phyloP scores from a whole-genome alignment of 352 stramenopile species.

The Globisporangium middletonii region DNA sequence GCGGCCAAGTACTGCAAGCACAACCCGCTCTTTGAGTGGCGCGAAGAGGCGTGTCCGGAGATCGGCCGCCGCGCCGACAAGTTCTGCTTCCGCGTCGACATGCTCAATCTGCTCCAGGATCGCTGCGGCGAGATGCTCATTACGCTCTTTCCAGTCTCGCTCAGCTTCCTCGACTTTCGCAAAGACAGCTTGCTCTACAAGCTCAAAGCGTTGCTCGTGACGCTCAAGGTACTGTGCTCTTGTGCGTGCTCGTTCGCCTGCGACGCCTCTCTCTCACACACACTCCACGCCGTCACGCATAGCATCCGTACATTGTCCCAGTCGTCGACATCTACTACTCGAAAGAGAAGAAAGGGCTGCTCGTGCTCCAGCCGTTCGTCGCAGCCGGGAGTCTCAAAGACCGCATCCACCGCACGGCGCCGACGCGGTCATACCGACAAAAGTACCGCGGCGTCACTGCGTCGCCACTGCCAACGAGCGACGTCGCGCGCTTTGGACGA shows the following conservation, averaged over 20 bases:
- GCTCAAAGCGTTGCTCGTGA: slow-evolving; percentile 72
- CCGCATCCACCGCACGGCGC: slow-evolving; percentile 41
- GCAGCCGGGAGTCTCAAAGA: slow-evolving; percentile 53
- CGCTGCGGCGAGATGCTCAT: slow-evolving; percentile 51
- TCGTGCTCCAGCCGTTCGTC: slow-evolving; percentile 65
- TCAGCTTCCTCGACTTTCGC: slow-evolving; percentile 55
- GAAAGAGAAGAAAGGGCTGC: slow-evolving; percentile 53
- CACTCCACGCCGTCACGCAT: background rate
- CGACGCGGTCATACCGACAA: slow-evolving; percentile 30
- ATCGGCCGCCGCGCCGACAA: slow-evolving; percentile 60
- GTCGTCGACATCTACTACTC: slow-evolving; percentile 63
- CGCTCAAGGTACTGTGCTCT: slow-evolving; percentile 37
- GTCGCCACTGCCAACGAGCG: slow-evolving; percentile 27
- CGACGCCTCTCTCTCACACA: background rate
- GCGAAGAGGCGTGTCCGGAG: slow-evolving; percentile 51
- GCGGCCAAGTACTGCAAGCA: slow-evolving; percentile 68
- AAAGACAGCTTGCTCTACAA: slow-evolving; percentile 58
- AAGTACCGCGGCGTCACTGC: slow-evolving; percentile 49
- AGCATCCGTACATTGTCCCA: slow-evolving; percentile 70
- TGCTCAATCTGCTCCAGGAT: slow-evolving; percentile 59
- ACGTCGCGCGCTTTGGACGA: slow-evolving; percentile 50
- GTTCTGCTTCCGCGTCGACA: slow-evolving; percentile 64
- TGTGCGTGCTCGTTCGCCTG: background rate
- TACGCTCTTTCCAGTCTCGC: slow-evolving; percentile 42
- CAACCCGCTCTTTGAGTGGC: slow-evolving; percentile 66